Evolutionary conservation across 768 basidiomycete genomes (phyloP).

Genomic region (Tricholomella constricta): DNA sequence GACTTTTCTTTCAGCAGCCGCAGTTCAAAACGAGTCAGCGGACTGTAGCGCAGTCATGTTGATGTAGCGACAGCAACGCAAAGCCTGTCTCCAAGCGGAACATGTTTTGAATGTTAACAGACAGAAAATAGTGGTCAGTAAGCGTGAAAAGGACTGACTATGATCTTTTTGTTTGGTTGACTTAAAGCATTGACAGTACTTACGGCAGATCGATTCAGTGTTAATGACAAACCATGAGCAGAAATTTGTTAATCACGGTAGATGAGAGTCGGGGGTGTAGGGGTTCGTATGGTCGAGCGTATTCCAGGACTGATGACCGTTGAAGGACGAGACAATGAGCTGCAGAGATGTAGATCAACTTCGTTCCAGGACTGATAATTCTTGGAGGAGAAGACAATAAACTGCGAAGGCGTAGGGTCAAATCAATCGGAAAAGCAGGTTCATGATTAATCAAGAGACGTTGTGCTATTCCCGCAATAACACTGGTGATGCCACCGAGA

Average conservation of each 20-base stretch:
- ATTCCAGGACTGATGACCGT: conserved; percentile 36
- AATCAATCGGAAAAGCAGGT: conserved; percentile 6
- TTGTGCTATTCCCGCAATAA: neutral
- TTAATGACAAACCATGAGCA: conserved; percentile 42
- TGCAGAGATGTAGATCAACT: conserved; percentile 25
- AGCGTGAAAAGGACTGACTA: no score
- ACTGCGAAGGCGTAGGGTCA: no score
- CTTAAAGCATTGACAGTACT: no score
- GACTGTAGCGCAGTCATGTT: no score
- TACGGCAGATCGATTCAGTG: conserved; percentile 25
- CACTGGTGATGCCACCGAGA: neutral
- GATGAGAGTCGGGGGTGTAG: conserved; percentile 30
- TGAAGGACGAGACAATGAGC: conserved; percentile 36
- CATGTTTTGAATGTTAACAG: no score
- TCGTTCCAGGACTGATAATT: no score
- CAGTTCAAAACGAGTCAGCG: no score
- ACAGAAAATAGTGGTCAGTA: no score
- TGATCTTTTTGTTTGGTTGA: no score
- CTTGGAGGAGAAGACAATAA: no score
- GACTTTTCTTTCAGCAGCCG: neutral
- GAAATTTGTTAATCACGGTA: conserved; percentile 37
- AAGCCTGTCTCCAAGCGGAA: no score
- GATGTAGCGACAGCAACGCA: no score
- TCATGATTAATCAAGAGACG: conserved; percentile 1
- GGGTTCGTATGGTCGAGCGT: conserved; percentile 34